Conservation (phyloP, 768 basidiomycete genomes). For the Rhizopogon vulgaris region DNA sequence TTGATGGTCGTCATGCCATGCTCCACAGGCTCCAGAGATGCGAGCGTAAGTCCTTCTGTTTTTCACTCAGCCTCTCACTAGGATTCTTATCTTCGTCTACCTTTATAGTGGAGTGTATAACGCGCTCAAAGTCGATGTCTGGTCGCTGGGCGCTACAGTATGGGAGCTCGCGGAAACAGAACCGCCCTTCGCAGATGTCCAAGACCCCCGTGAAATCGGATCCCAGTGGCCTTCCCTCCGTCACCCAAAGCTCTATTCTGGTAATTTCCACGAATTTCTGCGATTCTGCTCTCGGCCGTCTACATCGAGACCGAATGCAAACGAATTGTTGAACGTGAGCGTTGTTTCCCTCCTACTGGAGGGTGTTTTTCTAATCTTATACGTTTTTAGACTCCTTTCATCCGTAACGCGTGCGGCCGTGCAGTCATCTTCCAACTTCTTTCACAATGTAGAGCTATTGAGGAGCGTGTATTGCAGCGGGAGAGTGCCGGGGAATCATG, state of each 20-base stretch:
- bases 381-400: slow-evolving; percentile 46
- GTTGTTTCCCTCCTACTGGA: not conserved
- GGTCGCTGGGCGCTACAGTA: slow-evolving; percentile 78
- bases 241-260: slow-evolving; percentile 56
- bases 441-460: slow-evolving; percentile 61
- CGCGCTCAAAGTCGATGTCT: slow-evolving; percentile 69
- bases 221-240: slow-evolving; percentile 62
- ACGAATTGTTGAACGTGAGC: slow-evolving; percentile 54
- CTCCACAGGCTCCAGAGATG: slow-evolving; percentile 60
- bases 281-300: slow-evolving; percentile 58
- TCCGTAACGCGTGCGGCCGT: slow-evolving; percentile 64
- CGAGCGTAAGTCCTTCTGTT: slow-evolving; percentile 45
- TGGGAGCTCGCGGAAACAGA: slow-evolving; percentile 77
- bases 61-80: not conserved
- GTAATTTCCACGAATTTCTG: slow-evolving; percentile 70
- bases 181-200: slow-evolving; percentile 63
- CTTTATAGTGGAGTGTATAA: slow-evolving; percentile 59
- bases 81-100: slow-evolving; percentile 6
- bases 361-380: not conserved
- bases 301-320: slow-evolving; percentile 47
- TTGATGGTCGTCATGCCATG: not conserved
- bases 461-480: slow-evolving; percentile 32
- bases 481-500: slow-evolving; percentile 5
- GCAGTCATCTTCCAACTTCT: slow-evolving; percentile 62
- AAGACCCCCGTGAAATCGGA: slow-evolving; percentile 38